phyloP scores from a whole-genome alignment of 768 basidiomycete species.

The Fomitopsis serialis region DNA sequence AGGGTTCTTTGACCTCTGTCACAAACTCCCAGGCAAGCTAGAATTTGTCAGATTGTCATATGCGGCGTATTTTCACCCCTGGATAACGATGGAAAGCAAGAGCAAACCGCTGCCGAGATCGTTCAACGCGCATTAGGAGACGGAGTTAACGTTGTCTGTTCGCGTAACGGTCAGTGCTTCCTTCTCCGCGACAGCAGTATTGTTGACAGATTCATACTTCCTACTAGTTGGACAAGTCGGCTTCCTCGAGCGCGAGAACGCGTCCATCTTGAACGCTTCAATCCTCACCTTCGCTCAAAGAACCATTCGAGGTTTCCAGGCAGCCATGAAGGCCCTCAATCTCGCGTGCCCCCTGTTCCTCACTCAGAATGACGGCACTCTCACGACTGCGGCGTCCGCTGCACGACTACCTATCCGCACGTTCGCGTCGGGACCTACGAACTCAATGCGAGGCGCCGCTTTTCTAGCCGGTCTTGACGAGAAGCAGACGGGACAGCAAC shows the following conservation, averaged over 20 bases:
- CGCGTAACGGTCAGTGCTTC: slow-evolving; percentile 16
- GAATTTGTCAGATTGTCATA: slow-evolving; percentile 32
- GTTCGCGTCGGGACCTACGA: slow-evolving; percentile 46
- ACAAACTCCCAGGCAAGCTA: not conserved
- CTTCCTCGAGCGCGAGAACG: slow-evolving; percentile 61
- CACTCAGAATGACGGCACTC: slow-evolving; percentile 54
- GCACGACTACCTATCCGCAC: slow-evolving; percentile 57
- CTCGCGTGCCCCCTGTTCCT: slow-evolving; percentile 47
- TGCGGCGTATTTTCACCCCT: slow-evolving; percentile 43
- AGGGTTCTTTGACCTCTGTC: not conserved
- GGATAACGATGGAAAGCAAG: slow-evolving; percentile 39
- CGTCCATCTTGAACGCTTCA: slow-evolving; percentile 62
- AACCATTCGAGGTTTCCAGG: slow-evolving; percentile 49
- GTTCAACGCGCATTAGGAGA: slow-evolving; percentile 36
- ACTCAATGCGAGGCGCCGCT: slow-evolving; percentile 65
- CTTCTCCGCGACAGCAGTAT: not conserved
- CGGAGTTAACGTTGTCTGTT: slow-evolving; percentile 20
- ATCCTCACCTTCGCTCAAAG: slow-evolving; percentile 52
- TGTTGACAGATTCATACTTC: not conserved
- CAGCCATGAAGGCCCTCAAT: slow-evolving; percentile 41
- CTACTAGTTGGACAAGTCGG: slow-evolving; percentile 49
- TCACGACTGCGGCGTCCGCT: slow-evolving; percentile 43
- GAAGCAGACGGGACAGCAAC: slow-evolving; percentile 6
- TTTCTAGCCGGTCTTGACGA: slow-evolving; percentile 44
- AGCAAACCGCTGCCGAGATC: slow-evolving; percentile 40